Evolutionary conservation across 73 alveolate genomes (phyloP).

Genomic region (Paramecium pentaurelia): DNA sequence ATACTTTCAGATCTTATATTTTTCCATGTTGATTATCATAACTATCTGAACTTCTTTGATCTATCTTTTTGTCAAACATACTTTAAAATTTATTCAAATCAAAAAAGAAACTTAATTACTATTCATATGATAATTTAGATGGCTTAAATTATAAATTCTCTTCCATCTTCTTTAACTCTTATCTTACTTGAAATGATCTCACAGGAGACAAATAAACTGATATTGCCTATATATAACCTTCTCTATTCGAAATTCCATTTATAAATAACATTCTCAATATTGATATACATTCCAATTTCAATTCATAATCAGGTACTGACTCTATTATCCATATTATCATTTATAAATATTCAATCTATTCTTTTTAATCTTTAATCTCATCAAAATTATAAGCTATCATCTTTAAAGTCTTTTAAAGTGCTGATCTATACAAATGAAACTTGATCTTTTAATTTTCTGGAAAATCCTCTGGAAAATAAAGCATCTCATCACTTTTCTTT

Average conservation of each 20-base stretch:
- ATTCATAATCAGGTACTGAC: neutral
- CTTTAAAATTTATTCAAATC: neutral
- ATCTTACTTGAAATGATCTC: neutral
- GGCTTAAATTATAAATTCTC: neutral
- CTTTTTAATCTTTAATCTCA: constrained; percentile 9
- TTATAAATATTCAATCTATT: neutral
- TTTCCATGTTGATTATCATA: constrained; percentile 26
- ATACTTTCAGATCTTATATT: neutral
- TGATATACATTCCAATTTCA: constrained; percentile 1
- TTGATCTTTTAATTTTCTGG: constrained; percentile 24
- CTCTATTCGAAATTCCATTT: neutral
- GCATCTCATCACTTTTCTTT: neutral
- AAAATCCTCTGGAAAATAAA: constrained; percentile 2
- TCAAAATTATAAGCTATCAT: constrained; percentile 36
- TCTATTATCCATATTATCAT: neutral
- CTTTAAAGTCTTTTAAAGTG: neutral
- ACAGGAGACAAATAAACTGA: neutral
- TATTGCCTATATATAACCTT: neutral
- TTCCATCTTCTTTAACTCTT: neutral
- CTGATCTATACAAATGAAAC: neutral
- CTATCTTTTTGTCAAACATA: constrained; percentile 11
- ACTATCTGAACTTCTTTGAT: neutral
- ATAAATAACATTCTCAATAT: constrained; percentile 12
- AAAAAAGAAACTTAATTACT: neutral
- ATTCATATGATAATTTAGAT: neutral